phyloP scores from a whole-genome alignment of 352 stramenopile genomes.

The Thalassiosira hispida region DNA sequence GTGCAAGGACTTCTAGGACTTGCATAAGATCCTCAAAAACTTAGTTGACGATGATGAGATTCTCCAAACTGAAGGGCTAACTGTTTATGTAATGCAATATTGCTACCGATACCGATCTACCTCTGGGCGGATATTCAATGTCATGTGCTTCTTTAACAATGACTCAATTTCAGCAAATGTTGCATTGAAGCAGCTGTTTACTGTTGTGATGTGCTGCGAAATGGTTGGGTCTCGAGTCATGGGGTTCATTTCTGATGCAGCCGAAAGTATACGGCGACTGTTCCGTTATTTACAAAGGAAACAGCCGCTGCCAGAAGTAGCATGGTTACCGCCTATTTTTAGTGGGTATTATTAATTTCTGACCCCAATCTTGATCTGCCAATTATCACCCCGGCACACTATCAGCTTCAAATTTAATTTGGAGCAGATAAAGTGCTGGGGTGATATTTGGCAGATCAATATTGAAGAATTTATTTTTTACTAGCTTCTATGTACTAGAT shows the following conservation, averaged over 20 bases:
- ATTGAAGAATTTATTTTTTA: too few species aligned
- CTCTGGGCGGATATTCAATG: slow-evolving; percentile 8
- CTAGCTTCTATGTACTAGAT: too few species aligned
- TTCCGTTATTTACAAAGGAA: neutral
- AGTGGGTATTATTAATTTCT: too few species aligned
- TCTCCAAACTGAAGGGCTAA: neutral
- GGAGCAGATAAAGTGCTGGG: too few species aligned
- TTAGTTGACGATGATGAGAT: slow-evolving; percentile 6
- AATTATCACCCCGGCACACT: too few species aligned
- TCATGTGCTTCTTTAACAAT: slow-evolving; percentile 9
- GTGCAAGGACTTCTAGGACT: slow-evolving; percentile 8
- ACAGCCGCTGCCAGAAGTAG: neutral
- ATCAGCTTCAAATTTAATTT: too few species aligned
- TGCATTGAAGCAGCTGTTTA: slow-evolving; percentile 8
- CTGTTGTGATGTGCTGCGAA: slow-evolving; percentile 28
- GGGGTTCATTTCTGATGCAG: slow-evolving; percentile 16
- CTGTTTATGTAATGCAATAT: slow-evolving; percentile 11
- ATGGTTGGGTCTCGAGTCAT: slow-evolving; percentile 8
- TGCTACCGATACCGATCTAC: slow-evolving; percentile 1
- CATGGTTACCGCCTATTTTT: too few species aligned
- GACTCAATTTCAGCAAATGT: neutral
- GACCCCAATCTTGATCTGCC: too few species aligned
- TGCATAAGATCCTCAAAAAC: slow-evolving; percentile 15
- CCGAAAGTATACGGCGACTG: neutral
- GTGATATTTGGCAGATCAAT: too few species aligned